Percentiles rank a stretch among this genome's conserved stretches.
These are phyloP conservation scores for Pisolithus thermaeus DNA, from an alignment of 1,284 basidiomycete genomes.

Conservation along the genomic window DNA sequence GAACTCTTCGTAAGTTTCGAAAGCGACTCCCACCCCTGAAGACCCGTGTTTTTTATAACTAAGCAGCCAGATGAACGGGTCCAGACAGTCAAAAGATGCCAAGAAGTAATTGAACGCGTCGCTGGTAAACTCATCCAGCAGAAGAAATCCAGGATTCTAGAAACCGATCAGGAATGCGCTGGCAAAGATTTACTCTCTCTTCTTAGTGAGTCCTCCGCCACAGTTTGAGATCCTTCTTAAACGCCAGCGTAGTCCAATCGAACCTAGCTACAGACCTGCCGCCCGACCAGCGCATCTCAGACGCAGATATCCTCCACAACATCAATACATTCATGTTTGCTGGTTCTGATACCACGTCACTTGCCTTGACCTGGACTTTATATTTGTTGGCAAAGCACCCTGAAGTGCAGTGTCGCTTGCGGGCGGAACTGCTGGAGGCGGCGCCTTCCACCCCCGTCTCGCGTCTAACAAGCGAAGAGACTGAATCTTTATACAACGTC, in stretches of 20 bases:
- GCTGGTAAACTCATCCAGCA: slow-evolving; percentile 67
- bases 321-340: slow-evolving; percentile 87
- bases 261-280: slow-evolving; percentile 60
- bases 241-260: slow-evolving; percentile 55
- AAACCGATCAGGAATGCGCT: slow-evolving; percentile 39
- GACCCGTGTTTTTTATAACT: slow-evolving; percentile 2
- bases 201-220: slow-evolving; percentile 42
- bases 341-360: slow-evolving; percentile 78
- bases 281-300: slow-evolving; percentile 67
- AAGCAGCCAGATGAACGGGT: slow-evolving; percentile 50
- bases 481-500: slow-evolving; percentile 48
- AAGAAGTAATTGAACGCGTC: slow-evolving; percentile 56
- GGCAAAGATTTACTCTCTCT: slow-evolving; percentile 66
- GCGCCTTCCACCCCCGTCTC: slow-evolving; percentile 32
- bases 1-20: slow-evolving; percentile 47
- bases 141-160: slow-evolving; percentile 59
- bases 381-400: slow-evolving; percentile 62
- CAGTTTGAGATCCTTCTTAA: slow-evolving; percentile 6
- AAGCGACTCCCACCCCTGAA: background rate
- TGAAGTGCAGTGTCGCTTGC: slow-evolving; percentile 56
- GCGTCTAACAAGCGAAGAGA: slow-evolving; percentile 49
- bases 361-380: slow-evolving; percentile 74
- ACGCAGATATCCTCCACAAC: slow-evolving; percentile 74
- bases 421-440: slow-evolving; percentile 50
- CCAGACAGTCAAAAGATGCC: slow-evolving; percentile 48